Base-by-base conservation (phyloP, 2,329 filamentous ascomycete genomes). In the Fusarium avenaceum region DNA sequence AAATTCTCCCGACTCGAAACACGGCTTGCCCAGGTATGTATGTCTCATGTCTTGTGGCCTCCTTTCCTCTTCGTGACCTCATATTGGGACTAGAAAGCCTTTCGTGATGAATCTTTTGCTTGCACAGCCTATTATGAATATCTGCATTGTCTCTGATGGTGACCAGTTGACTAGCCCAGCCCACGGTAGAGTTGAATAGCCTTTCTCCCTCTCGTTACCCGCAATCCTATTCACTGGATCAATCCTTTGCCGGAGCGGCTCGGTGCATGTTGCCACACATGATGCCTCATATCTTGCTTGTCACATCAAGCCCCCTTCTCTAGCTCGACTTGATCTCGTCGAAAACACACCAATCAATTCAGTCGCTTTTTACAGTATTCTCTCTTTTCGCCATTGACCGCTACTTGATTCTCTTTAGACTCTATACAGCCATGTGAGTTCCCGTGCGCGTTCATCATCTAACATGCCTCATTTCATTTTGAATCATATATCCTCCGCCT, bases 381-480 rank as follows among this genome's bases (percentile, higher is more conserved):
- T 62, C 56, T 46, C 45, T 69, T 57, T 53, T 57, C 38, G 50
- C 26, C 48, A 70, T 71, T 72, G 71, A 57, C 56, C 65, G 45
- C 61, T 67, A 49, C 58, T 60, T 67, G 45, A 45, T 47, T 46
- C 28, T 33, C 57, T 48, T 51, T 44, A 52, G 47, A 40, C 38
- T 65, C 57, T 59, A 59, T 56, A 53, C 56, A 46, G 24, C 51
- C 45, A 53, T 60, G 55, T 48, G 44, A 38, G 50, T 62, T 63
- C 48, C 54, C 67, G 40, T 53, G 42, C 19, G 39, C 50, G 47
- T 47, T 33, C 56, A 57, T 70, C 54, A 42, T 64, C 60, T 57
- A 63, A 65, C 57, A 64, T 61, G 54, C 62, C 44, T 70, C 67
- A 60, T 70, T 65, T 70, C 57, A 52, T 51, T 50, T 58, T 51